Evolutionary conservation across 148 eudicot species (phyloP).

Genomic region (Rhododendron griersonianum): DNA sequence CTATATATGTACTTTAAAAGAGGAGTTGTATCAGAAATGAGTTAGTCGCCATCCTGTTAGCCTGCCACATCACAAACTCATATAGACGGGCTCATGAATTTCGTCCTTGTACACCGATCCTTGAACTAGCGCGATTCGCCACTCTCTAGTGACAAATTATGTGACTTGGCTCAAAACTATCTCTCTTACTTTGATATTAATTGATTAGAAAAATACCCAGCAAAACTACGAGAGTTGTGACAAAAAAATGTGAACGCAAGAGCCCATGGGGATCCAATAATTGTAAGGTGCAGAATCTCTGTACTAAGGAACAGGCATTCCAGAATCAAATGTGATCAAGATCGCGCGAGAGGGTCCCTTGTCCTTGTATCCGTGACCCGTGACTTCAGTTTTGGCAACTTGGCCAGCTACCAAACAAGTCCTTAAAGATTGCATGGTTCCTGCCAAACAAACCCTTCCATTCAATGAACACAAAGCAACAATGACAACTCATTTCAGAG

Average conservation of each 20-base stretch:
- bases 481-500: background rate
- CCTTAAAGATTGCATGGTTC: background rate
- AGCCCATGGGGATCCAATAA: background rate
- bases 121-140: background rate
- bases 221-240: background rate
- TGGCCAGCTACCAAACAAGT: background rate
- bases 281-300: background rate
- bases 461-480: background rate
- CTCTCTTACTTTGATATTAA: background rate
- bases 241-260: background rate
- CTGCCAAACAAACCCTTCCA: background rate
- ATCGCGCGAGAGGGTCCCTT: background rate
- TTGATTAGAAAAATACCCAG: background rate
- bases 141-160: background rate
- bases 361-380: constrained; percentile 6
- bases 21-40: background rate
- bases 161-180: background rate
- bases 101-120: background rate
- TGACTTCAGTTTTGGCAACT: constrained; percentile 3
- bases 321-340: background rate
- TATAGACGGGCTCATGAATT: background rate
- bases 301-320: background rate
- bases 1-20: background rate
- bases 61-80: background rate
- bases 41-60: background rate